Evolutionary conservation across 257 asterid species (phyloP), one percentile per base, ranked within the genome.

Genomic region (Nicotiana obtusifolia): DNA sequence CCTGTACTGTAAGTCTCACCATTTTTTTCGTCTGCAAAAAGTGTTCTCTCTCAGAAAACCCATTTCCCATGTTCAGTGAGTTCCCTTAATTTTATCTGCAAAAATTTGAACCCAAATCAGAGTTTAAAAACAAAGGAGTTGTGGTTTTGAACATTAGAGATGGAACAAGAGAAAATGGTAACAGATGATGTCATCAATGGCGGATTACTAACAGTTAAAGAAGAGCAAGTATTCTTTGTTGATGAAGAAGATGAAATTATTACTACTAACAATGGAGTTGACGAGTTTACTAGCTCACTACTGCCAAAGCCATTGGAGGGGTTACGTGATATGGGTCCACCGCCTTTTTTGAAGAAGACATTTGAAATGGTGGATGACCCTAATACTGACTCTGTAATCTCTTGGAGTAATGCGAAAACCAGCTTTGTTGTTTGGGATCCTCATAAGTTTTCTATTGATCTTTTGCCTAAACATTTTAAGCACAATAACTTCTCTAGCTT

Each of bases 401-500:
- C 99, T 0, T 95, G 98, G 99, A 91, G 91, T 78, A 20, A 83
- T 0, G 30, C 87, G 0, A 37, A 61, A 2, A 73, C 73, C 7
- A 94, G 99, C 64, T 95, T 95, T 82, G 84, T 95, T 49, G 96
- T 94, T 73, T 93, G 97, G 98, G 97, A 95, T 20, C 90, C 94
- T 22, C 95, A 95, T 85, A 85, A 61, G 54, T 89, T 95, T 17
- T 90, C 98, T 22, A 82, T 84, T 10, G 90, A 95, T 83, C 87
- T 95, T 88, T 92, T 95, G 61, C 98, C 99, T 17, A 90, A 84
- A 37, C 91, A 95, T 87, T 95, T 95, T 83, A 94, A 94, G 91
- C 99, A 95, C 87, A 91, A 82, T 83, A 92, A 93, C 87, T 95
- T 95, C 90, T 94, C 99, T 2, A 94, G 99, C 92, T 95, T 95